phyloP scores from a whole-genome alignment of 768 basidiomycete genomes.

The Xanthoconium purpureum region DNA sequence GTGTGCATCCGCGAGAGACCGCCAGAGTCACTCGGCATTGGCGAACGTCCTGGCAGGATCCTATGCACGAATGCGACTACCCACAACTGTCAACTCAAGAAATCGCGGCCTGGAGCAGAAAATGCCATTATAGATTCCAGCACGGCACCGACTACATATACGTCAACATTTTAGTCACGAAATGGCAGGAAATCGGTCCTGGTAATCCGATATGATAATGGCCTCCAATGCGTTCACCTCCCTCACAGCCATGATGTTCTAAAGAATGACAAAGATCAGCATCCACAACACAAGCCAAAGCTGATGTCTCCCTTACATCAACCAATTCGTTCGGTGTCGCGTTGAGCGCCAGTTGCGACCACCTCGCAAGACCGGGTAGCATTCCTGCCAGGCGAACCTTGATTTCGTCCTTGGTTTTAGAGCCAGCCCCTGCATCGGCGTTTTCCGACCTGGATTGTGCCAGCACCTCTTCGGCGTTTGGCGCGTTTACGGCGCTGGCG shows the following conservation, averaged over 20 bases:
- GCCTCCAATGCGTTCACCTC: conserved; percentile 71
- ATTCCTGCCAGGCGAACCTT: conserved; percentile 73
- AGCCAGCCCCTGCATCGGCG: conserved; percentile 10
- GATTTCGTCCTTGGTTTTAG: conserved; percentile 33
- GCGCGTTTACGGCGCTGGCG: conserved; percentile 8
- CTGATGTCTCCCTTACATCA: conserved; percentile 56
- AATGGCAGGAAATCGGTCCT: conserved; percentile 40
- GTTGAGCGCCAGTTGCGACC: conserved; percentile 68
- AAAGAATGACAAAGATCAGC: conserved; percentile 1
- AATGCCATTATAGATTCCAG: not conserved
- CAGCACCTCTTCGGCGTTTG: conserved; percentile 9
- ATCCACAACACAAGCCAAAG: not conserved
- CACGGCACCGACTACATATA: not conserved
- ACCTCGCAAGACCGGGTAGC: conserved; percentile 74
- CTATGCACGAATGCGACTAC: not conserved
- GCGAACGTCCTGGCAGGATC: no score
- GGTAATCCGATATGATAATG: conserved; percentile 68
- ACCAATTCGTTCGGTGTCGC: conserved; percentile 76
- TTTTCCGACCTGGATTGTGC: conserved; percentile 11
- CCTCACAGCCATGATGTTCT: conserved; percentile 61
- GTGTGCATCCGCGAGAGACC: no score
- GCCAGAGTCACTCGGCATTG: no score
- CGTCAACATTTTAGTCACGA: conserved; percentile 8
- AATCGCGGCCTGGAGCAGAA: not conserved
- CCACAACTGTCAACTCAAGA: not conserved